A percentile compares a stretch with the other conserved stretches of the same genome.
Conservation (phyloP, 345 rosid species). For the Durio zibethinus region DNA sequence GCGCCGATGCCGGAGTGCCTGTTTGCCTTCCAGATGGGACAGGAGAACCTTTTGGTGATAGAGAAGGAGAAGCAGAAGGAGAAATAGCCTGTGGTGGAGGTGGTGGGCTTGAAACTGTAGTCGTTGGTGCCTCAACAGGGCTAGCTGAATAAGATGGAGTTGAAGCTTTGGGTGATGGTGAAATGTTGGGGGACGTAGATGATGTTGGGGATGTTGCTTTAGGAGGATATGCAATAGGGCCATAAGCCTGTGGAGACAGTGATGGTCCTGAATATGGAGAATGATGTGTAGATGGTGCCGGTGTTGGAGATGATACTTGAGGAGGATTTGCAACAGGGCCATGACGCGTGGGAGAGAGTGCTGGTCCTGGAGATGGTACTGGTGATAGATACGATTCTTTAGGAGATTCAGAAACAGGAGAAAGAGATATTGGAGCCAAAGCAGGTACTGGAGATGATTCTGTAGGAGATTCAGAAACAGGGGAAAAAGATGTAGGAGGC, state of each 20-base stretch:
- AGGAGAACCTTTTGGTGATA: neutral
- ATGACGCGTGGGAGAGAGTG: neutral
- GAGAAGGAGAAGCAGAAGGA: neutral
- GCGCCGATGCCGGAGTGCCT: neutral
- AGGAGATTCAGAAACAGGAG: no score
- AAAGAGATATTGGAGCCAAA: no score
- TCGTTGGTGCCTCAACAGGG: neutral
- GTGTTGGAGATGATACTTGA: neutral
- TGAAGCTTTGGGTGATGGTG: neutral
- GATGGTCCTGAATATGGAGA: neutral
- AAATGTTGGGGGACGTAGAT: neutral
- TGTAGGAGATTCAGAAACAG: neutral
- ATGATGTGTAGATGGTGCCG: neutral
- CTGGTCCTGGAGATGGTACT: neutral
- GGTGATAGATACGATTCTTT: neutral
- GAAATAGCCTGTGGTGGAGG: neutral
- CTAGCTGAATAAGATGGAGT: neutral
- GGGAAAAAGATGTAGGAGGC: neutral
- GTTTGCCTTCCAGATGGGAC: neutral
- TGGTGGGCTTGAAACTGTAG: neutral
- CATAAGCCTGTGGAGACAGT: neutral
- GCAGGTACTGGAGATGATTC: neutral
- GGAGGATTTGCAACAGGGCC: neutral
- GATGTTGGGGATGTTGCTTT: neutral
- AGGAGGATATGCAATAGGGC: neutral